Evolutionary conservation across 768 basidiomycete genomes (phyloP), one percentile per base, ranked within the genome.

Genomic region (Fibroporia radiculosa): DNA sequence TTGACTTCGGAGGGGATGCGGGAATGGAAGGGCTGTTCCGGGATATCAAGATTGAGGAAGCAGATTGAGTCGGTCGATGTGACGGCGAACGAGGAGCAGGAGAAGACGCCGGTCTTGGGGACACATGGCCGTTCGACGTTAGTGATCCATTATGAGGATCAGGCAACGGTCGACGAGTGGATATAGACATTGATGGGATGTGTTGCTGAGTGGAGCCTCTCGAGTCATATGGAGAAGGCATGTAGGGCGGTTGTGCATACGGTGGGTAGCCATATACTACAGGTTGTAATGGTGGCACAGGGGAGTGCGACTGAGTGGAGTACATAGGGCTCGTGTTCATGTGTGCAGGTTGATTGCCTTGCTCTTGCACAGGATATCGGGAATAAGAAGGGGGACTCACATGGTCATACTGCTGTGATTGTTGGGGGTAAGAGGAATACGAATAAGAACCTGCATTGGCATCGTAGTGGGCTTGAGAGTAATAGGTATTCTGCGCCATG

Each of bases 111-210:
- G 45, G 48, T 36, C 24, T 50, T 24, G 48, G 50, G 28, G 40
- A 42, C n/a, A 28, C 44, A 22, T 3, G 36, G 45, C 14, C 46
- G 40, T 47, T 42, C 0, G 52, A 45, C 11, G 53, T 42, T 1
- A 52, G 35, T 20, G 58, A 47, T 4, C 47, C 27, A 7, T 32
- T 37, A 8, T 49, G 50, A 3, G 58, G 58, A 13, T 47, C 24
- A 11, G 59, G 59, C 2, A 60, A 49, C 1, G 59, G 59, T 4
- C 56, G 45, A 10, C 50, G 31, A 13, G 31, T 19, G 8, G 41
- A 10, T 6, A n/a, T 6, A 18, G 44, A 12, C 14, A 20, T 16
- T 23, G 43, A n/a, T 1, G 34, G 8, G 18, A 14, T 18, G 22
- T 8, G 20, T n/a, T 23, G 26, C 4, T 24, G 13, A 28, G 20